Percentiles rank a stretch among this genome's conserved stretches.
These are phyloP conservation scores for Ceratocystiopsis minuta DNA, from an alignment of 2,329 filamentous ascomycete genomes.

Conservation along the genomic window DNA sequence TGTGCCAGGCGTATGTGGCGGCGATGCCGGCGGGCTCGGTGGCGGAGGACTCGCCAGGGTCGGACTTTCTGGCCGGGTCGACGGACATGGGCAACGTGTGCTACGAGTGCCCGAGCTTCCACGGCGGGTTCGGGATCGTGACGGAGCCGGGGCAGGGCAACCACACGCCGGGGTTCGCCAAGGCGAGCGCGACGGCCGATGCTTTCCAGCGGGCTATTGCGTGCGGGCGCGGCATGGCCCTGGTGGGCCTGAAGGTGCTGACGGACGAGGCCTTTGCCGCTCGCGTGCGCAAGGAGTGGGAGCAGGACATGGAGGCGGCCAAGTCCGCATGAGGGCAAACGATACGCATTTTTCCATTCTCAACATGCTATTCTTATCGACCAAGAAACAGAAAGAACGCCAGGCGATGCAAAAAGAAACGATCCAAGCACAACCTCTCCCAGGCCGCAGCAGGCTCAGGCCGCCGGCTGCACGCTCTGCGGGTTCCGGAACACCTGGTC, in stretches of 20 bases:
- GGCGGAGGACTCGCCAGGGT: conserved; percentile 11
- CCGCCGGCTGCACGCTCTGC: conserved; percentile 25
- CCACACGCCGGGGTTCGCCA: conserved; percentile 24
- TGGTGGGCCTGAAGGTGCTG: conserved; percentile 15
- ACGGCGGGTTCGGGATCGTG: conserved; percentile 23
- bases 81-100: conserved; percentile 25
- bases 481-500: conserved; percentile 39
- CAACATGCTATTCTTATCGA: too few relatives aligned
- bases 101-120: conserved; percentile 25
- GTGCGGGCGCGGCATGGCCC: conserved; percentile 18
- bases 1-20: conserved; percentile 13
- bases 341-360: too few relatives aligned
- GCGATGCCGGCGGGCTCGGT: conserved; percentile 15
- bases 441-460: too few relatives aligned
- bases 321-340: not conserved
- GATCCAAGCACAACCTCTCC: too few relatives aligned
- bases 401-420: too few relatives aligned
- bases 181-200: conserved; percentile 20
- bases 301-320: conserved; percentile 17
- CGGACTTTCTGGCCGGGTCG: conserved; percentile 16
- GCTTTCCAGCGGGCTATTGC: conserved; percentile 17
- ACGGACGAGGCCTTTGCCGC: conserved; percentile 11
- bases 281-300: conserved; percentile 11
- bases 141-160: conserved; percentile 19
- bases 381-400: too few relatives aligned